Base-by-base conservation (phyloP, 371 early-diverging fungal genomes). In the Rhizopus microsporus region DNA sequence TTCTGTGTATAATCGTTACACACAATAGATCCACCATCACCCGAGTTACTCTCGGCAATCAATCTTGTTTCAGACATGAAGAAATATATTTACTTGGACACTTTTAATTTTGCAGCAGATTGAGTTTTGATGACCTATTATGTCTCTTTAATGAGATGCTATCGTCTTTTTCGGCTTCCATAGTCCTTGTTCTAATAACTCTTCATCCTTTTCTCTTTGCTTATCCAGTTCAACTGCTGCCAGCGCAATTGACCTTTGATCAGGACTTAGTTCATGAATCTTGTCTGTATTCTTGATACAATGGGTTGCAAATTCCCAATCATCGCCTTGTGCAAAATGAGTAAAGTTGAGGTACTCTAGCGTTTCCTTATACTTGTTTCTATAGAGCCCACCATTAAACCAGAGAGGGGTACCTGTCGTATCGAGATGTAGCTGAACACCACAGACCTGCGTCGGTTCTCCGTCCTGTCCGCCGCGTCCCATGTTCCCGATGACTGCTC, bases 401-500 rank as follows among this genome's bases (percentile, higher is more conserved):
- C 80, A 80, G 5, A 80, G 48, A 0, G 78, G 81, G 1, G 46
- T 49, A 2, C 62, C 62, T 1, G 57, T 43, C 2, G 68, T 57
- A 37, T 69, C 81, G 13, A 70, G 47, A 48, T 78, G 82, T 17
- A 84, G 59, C 29, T 78, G 76, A 7, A 72, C 71, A 39, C 82
- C 82, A 57, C 84, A 84, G 8, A 84, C 81, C 0, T 62, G 63
- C 4, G 56, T 16, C 4, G 67, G 45, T 29, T 74, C 64, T 1
- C 76, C 80, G 16, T 64, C 70, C 34, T 76, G 63, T 15, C 77
- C 75, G 51, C 65, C 60, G 34, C 40, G 57, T 13, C 46, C 71
- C 37, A 74, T 56, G 35, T 71, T 76, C 6, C 84, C 84, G 59
- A 84, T 78, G 10, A 76, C 82, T 7, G 73, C 83, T 33, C 80